Evolutionary conservation across 163 green algal genomes (phyloP).

Genomic region (Coccomyxa subellipsoidea): DNA sequence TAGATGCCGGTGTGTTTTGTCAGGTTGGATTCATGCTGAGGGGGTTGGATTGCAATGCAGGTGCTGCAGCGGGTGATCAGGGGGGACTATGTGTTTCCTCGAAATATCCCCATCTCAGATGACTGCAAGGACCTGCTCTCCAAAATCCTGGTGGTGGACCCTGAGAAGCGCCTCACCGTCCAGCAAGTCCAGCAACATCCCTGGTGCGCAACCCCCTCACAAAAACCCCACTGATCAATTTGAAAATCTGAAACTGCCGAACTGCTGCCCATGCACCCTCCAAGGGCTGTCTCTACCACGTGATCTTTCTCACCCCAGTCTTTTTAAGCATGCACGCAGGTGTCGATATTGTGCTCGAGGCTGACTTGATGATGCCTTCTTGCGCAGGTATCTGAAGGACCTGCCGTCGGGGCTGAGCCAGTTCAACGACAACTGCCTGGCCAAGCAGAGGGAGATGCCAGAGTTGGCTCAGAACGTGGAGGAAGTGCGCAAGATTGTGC

Average conservation of each 20-base stretch:
- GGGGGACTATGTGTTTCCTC: slow-evolving; percentile 77
- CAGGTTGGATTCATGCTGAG: too few relatives aligned
- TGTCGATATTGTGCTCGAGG: too few relatives aligned
- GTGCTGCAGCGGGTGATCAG: slow-evolving; percentile 72
- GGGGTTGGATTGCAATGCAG: too few relatives aligned
- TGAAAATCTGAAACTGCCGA: too few relatives aligned
- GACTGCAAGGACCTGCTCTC: slow-evolving; percentile 71
- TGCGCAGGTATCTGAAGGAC: slow-evolving; percentile 21
- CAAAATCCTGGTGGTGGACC: slow-evolving; percentile 72
- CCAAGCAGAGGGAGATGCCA: background rate
- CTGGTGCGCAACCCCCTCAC: slow-evolving; percentile 40
- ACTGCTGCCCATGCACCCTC: too few relatives aligned
- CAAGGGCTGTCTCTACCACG: too few relatives aligned
- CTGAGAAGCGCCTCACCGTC: slow-evolving; percentile 37
- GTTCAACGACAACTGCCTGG: slow-evolving; percentile 53
- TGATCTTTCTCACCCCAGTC: too few relatives aligned
- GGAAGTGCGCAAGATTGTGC: slow-evolving; percentile 5
- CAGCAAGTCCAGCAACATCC: slow-evolving; percentile 25
- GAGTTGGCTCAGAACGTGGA: background rate
- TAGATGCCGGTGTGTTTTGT: too few relatives aligned
- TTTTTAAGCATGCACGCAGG: too few relatives aligned
- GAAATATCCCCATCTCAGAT: slow-evolving; percentile 48
- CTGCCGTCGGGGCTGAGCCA: slow-evolving; percentile 14
- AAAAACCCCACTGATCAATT: background rate
- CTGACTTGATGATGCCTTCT: background rate